Base-by-base conservation (phyloP, 2,329 filamentous ascomycete species). In the Aspergillus sp. region DNA sequence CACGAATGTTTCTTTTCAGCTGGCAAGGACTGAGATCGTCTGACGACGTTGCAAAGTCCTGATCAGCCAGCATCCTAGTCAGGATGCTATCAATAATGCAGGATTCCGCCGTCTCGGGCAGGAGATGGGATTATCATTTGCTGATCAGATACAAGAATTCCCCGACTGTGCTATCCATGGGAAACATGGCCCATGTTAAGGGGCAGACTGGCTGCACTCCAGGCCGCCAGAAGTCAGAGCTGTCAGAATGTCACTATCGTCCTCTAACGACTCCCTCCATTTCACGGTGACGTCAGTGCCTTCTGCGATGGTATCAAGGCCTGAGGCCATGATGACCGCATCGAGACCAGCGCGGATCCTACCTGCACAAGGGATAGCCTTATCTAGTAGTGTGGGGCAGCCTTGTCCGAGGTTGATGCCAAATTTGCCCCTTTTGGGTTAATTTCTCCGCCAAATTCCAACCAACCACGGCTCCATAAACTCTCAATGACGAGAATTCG, bases 51-150 rank as follows among this genome's bases (percentile, higher is more conserved):
- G 27, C 27, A 30, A 30, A 30, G 45, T 17, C 22, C 17, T 41
- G 34, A 12, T 5, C 12, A 9, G 22, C 15, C 15, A 24, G 27
- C 34, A 42, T 41, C 37, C 45, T 53, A 37, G 27, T 30, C 9
- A 30, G 27, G 27, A 30, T 30, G 27, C 8, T 9, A 30, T 30
- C 50, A 57, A 17, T 49, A 48, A 65, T 65, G 63, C 56, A 62
- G 60, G 54, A 65, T 62, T 61, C 61, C 59, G 41, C 58, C 52
- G 20, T 41, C 58, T 58, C 46, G 39, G 61, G 63, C 39, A 63
- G 56, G 46, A 47, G 51, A 52, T 49, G 44, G 41, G 60, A 61
- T 51, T 56, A 62, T 62, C 55, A 56, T 50, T 42, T 51, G 51
- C 46, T 54, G 56, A 54, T 40, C 42, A 17, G 33, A 55, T 19